These are phyloP conservation scores for Ophiostoma himal-ulmi DNA, from an alignment of 2,329 filamentous ascomycete genomes.

Conservation along the genomic window DNA sequence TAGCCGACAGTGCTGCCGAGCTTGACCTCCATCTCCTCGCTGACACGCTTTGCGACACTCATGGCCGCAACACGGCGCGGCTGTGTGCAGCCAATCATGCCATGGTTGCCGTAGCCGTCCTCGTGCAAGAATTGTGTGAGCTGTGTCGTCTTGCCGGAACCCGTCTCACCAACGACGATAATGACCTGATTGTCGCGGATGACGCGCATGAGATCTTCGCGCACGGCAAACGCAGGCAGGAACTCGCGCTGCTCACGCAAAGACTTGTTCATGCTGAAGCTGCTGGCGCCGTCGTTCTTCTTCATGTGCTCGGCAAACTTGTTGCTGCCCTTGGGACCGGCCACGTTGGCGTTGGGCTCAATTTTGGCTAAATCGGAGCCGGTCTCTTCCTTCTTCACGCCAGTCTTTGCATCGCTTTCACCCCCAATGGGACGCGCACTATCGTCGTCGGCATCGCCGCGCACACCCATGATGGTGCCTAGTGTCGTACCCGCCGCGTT, in stretches of 20 bases:
- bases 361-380: neutral
- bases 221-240: conserved; percentile 89
- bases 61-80: conserved; percentile 94
- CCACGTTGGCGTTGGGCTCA: neutral
- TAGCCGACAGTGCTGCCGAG: conserved; percentile 87
- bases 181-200: conserved; percentile 96
- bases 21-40: conserved; percentile 95
- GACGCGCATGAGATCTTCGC: conserved; percentile 84
- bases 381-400: conserved; percentile 46
- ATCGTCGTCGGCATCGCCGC: conserved; percentile 91
- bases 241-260: conserved; percentile 87
- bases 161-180: conserved; percentile 94
- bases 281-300: conserved; percentile 76
- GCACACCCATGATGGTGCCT: conserved; percentile 92
- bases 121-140: conserved; percentile 94
- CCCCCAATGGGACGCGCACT: conserved; percentile 73
- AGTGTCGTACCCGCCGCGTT: conserved; percentile 86
- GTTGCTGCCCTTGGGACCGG: conserved; percentile 23
- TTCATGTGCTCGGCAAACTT: conserved; percentile 92
- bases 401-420: conserved; percentile 48
- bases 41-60: conserved; percentile 97
- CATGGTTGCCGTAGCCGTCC: conserved; percentile 81
- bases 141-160: conserved; percentile 96
- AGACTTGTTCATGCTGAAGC: conserved; percentile 88
- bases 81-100: conserved; percentile 94